Conservation (phyloP, 1,284 basidiomycete genomes). For the Cutaneotrichosporon sp. region DNA sequence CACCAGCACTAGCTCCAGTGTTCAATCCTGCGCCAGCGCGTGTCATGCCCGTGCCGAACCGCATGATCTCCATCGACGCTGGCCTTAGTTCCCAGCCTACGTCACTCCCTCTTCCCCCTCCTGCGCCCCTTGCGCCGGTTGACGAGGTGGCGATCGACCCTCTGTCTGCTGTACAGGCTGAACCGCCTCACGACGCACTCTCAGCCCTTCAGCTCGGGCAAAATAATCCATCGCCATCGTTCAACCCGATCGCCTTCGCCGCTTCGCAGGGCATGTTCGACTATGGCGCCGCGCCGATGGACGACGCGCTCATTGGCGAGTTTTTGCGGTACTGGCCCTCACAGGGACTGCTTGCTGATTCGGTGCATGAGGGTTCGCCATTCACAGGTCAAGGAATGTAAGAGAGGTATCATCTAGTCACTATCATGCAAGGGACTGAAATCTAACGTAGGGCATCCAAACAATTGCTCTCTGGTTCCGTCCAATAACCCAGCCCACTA, state of each 20-base stretch:
- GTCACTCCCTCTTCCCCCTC: not conserved
- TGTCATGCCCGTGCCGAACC: not conserved
- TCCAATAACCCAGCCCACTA: no score
- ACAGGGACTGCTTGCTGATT: not conserved
- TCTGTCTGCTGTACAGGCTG: not conserved
- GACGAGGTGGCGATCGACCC: not conserved
- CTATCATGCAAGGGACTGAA: no score
- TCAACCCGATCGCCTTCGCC: not conserved
- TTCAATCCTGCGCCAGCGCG: not conserved
- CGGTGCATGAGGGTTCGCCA: not conserved
- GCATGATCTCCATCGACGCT: conserved; percentile 5
- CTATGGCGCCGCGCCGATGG: not conserved
- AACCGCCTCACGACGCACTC: not conserved
- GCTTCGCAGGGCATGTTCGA: conserved; percentile 4
- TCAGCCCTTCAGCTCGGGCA: not conserved
- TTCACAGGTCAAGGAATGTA: not conserved
- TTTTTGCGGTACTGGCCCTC: conserved; percentile 3
- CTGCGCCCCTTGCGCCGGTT: not conserved
- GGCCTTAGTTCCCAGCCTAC: not conserved
- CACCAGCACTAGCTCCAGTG: not conserved
- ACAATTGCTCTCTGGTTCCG: no score
- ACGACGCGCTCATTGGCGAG: conserved; percentile 6
- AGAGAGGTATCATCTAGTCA: not conserved
- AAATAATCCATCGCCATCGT: not conserved
- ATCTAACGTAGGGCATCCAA: no score